Conservation (phyloP, 2,329 filamentous ascomycete genomes). For the Talaromyces marneffei region DNA sequence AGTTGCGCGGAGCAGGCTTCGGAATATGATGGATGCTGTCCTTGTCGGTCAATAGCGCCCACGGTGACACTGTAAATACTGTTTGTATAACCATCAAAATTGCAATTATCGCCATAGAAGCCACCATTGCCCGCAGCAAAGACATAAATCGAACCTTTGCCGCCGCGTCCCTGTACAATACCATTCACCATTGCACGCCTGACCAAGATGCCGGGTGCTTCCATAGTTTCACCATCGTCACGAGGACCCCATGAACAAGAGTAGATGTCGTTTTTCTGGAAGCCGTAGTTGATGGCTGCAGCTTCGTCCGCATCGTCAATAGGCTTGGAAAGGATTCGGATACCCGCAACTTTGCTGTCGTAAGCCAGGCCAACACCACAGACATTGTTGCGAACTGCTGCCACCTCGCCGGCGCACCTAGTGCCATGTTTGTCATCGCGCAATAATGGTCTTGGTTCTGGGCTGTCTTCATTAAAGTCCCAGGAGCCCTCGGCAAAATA, state of each 20-base stretch:
- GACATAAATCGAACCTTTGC: conserved; percentile 86
- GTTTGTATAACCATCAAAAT: conserved; percentile 99
- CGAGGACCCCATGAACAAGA: conserved; percentile 98
- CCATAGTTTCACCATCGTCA: conserved; percentile 91
- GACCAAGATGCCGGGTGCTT: conserved; percentile 83
- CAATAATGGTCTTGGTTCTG: conserved; percentile 74
- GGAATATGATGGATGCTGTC: conserved; percentile 90
- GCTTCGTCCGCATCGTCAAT: conserved; percentile 93
- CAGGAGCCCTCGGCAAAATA: conserved; percentile 91
- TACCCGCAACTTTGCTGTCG: conserved; percentile 80
- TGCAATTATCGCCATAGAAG: conserved; percentile 84
- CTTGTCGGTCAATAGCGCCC: conserved; percentile 81
- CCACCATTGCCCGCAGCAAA: conserved; percentile 97
- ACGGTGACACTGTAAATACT: conserved; percentile 99
- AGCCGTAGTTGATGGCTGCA: conserved; percentile 84
- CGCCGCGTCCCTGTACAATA: conserved; percentile 76
- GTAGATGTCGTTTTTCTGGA: conserved; percentile 89
- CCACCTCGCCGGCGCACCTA: conserved; percentile 88
- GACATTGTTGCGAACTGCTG: conserved; percentile 83
- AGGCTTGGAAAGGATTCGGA: conserved; percentile 84
- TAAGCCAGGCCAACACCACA: conserved; percentile 97
- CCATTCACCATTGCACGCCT: conserved; percentile 86
- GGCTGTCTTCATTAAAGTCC: conserved; percentile 84
- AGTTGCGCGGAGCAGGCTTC: conserved; percentile 93
- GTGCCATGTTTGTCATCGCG: conserved; percentile 87